phyloP scores from a whole-genome alignment of 371 early-diverging fungal species.

The Lichtheimia ramosa region DNA sequence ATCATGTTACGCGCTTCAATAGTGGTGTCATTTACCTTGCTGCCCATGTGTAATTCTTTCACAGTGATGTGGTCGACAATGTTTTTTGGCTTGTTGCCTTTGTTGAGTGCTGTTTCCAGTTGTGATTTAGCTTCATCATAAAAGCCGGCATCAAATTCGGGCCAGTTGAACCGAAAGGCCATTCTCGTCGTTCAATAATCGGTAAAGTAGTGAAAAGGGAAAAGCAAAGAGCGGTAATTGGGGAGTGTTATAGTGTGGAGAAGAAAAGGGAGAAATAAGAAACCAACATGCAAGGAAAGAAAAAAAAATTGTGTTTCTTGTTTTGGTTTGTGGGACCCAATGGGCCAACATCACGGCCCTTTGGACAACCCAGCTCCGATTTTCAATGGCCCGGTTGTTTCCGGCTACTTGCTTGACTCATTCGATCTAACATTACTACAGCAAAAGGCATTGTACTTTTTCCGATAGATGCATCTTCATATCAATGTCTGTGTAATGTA shows the following conservation, averaged over 20 bases:
- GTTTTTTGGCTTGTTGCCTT: constrained; percentile 86
- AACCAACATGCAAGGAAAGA: background rate
- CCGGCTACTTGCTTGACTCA: too few species aligned
- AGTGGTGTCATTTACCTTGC: constrained; percentile 57
- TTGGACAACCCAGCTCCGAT: background rate
- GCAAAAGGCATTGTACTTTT: too few species aligned
- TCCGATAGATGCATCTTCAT: too few species aligned
- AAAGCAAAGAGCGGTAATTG: too few species aligned
- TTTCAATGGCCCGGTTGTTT: too few species aligned
- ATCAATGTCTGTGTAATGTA: too few species aligned
- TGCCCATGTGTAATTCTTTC: constrained; percentile 93
- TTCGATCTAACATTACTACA: too few species aligned
- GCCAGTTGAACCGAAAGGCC: constrained; percentile 97
- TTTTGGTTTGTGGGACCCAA: background rate
- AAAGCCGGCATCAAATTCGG: constrained; percentile 83
- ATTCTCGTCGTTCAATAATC: constrained; percentile 42
- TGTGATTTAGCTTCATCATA: constrained; percentile 81
- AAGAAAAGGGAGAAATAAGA: constrained; percentile 1
- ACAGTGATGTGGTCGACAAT: constrained; percentile 90
- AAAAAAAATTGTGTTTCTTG: background rate
- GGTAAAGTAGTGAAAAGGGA: background rate
- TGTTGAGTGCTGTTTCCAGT: constrained; percentile 89
- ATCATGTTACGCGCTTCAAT: too few species aligned
- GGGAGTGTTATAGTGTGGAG: background rate
- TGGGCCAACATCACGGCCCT: background rate